Evolutionary conservation across 495 filamentous ascomycete species (phyloP).

Genomic region (Penicillium ochrochloron): DNA sequence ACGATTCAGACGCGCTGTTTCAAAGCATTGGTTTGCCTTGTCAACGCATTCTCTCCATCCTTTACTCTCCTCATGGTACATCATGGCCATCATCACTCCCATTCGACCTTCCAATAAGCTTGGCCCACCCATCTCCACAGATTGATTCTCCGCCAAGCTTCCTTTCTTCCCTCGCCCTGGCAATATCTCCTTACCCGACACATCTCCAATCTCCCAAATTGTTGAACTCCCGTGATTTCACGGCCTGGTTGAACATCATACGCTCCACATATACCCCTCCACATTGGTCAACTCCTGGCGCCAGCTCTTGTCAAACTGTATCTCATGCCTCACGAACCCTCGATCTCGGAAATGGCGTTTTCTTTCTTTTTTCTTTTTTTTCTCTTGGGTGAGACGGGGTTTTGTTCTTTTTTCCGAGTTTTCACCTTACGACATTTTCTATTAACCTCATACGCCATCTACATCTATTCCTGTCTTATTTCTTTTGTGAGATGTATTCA

Average conservation of each 20-base stretch:
- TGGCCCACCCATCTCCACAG: neutral
- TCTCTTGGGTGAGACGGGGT: slow-evolving; percentile 20
- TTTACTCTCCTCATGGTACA: neutral
- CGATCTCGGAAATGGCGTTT: slow-evolving; percentile 35
- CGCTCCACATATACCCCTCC: slow-evolving; percentile 15
- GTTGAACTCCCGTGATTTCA: slow-evolving; percentile 8
- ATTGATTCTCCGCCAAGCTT: slow-evolving; percentile 5
- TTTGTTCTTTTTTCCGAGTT: slow-evolving; percentile 16
- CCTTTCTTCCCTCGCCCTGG: neutral
- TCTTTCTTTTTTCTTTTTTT: slow-evolving; percentile 8
- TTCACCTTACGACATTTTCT: slow-evolving; percentile 20
- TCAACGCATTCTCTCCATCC: neutral
- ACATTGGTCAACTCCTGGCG: slow-evolving; percentile 13
- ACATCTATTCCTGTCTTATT: slow-evolving; percentile 18
- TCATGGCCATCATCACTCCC: neutral
- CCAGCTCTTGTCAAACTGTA: slow-evolving; percentile 26
- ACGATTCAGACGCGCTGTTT: neutral
- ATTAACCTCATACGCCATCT: slow-evolving; percentile 11
- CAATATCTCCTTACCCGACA: neutral
- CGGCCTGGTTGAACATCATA: neutral
- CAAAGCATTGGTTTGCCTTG: neutral
- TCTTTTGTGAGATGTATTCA: slow-evolving; percentile 17
- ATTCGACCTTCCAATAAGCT: neutral
- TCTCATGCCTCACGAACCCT: slow-evolving; percentile 38
- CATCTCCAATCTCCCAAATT: neutral